Percentiles rank a stretch among this genome's conserved stretches.
These are phyloP conservation scores for Paulownia fortunei DNA, from an alignment of 257 asterid genomes.

Conservation along the genomic window DNA sequence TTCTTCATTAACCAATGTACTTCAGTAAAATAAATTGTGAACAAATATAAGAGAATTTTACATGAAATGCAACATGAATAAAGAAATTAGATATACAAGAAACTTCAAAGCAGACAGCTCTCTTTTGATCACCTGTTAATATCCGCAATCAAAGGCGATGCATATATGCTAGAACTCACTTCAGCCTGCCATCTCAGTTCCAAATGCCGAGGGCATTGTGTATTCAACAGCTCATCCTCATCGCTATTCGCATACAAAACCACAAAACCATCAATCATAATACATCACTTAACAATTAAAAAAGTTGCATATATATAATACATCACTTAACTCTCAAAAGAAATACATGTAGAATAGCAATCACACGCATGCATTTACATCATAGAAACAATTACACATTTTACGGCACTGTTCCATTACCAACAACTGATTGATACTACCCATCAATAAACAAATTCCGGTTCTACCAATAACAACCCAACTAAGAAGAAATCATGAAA, in stretches of 20 bases:
- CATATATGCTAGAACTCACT: constrained; percentile 97
- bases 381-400: constrained; percentile 8
- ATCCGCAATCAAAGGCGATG: constrained; percentile 93
- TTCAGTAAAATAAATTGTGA: neutral
- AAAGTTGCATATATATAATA: neutral
- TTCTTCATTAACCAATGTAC: neutral
- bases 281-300: neutral
- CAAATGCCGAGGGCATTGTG: constrained; percentile 95
- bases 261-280: constrained; percentile 24
- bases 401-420: constrained; percentile 14
- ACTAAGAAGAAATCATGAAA: constrained; percentile 6
- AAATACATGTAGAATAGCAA: neutral
- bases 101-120: constrained; percentile 14
- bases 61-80: constrained; percentile 6
- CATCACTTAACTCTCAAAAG: neutral
- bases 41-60: neutral
- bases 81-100: constrained; percentile 12
- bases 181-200: constrained; percentile 99
- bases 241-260: constrained; percentile 52
- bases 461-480: constrained; percentile 3
- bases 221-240: constrained; percentile 88
- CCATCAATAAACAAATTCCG: neutral
- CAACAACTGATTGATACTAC: constrained; percentile 21
- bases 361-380: neutral
- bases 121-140: constrained; percentile 72